These are phyloP conservation scores for Suillus weaverae DNA, from an alignment of 768 basidiomycete genomes.

Conservation along the genomic window DNA sequence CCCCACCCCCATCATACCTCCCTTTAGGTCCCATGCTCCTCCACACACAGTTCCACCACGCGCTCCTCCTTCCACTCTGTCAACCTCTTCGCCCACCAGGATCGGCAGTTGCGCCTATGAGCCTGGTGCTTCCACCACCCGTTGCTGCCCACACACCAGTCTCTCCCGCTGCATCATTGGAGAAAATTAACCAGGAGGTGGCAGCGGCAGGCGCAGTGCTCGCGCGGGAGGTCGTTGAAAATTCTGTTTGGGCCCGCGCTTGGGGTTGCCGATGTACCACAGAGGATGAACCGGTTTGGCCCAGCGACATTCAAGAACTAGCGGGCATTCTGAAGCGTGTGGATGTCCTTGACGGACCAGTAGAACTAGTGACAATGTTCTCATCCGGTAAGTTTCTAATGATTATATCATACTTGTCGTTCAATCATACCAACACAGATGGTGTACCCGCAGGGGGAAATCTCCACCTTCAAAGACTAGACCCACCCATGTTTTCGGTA, in stretches of 20 bases:
- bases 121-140: slow-evolving; percentile 40
- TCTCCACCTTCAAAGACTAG: slow-evolving; percentile 34
- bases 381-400: slow-evolving; percentile 31
- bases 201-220: slow-evolving; percentile 66
- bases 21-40: slow-evolving; percentile 70
- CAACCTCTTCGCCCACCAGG: slow-evolving; percentile 61
- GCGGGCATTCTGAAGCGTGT: slow-evolving; percentile 38
- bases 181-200: slow-evolving; percentile 59
- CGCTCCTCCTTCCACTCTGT: slow-evolving; percentile 59
- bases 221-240: slow-evolving; percentile 73
- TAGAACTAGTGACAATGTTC: slow-evolving; percentile 48
- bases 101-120: slow-evolving; percentile 47
- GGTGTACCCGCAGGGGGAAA: slow-evolving; percentile 6
- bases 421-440: slow-evolving; percentile 6
- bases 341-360: slow-evolving; percentile 37
- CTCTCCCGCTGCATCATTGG: slow-evolving; percentile 73
- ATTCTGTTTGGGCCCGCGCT: slow-evolving; percentile 63
- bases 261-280: slow-evolving; percentile 42
- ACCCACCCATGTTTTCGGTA: slow-evolving; percentile 60
- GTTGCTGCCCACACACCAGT: slow-evolving; percentile 78
- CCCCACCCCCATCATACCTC: slow-evolving; percentile 70
- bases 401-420: background rate
- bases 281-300: slow-evolving; percentile 43
- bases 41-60: slow-evolving; percentile 67
- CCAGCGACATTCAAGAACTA: slow-evolving; percentile 52